Percentiles rank a stretch among this genome's conserved stretches.
phyloP scores from a whole-genome alignment of 2,329 filamentous ascomycete species.

The Escovopsis sp. region DNA sequence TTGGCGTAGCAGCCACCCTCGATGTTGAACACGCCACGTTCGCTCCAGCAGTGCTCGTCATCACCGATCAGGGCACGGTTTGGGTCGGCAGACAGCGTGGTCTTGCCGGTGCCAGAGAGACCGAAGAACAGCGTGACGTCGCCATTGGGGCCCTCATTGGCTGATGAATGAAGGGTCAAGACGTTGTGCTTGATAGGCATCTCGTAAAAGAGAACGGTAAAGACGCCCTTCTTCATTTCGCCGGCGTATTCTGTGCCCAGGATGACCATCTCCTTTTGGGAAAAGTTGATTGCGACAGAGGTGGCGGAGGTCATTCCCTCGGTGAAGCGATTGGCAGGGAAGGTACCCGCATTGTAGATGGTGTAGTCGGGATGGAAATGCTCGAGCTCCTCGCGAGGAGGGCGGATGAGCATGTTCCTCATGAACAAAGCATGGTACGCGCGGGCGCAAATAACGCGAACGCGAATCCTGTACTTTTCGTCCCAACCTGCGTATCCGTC shows the following conservation, averaged over 20 bases:
- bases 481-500: slow-evolving; percentile 98
- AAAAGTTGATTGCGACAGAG: slow-evolving; percentile 97
- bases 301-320: slow-evolving; percentile 98
- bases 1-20: slow-evolving; percentile 99
- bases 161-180: slow-evolving; percentile 92
- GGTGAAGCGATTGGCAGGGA: slow-evolving; percentile 96
- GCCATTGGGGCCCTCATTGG: slow-evolving; percentile 87
- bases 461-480: slow-evolving; percentile 91
- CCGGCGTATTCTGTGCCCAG: slow-evolving; percentile 97
- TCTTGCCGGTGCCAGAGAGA: slow-evolving; percentile 97
- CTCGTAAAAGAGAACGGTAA: slow-evolving; percentile 99
- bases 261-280: slow-evolving; percentile 99
- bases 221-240: slow-evolving; percentile 76
- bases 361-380: slow-evolving; percentile 98
- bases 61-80: slow-evolving; percentile 95
- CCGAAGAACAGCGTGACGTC: slow-evolving; percentile 99
- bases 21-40: slow-evolving; percentile 96
- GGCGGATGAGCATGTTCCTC: slow-evolving; percentile 99
- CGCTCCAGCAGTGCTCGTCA: slow-evolving; percentile 99
- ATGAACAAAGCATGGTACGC: slow-evolving; percentile 99
- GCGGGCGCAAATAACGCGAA: slow-evolving; percentile 94
- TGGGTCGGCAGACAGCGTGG: slow-evolving; percentile 89
- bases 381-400: slow-evolving; percentile 78
- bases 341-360: slow-evolving; percentile 97
- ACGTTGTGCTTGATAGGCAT: slow-evolving; percentile 99